These are phyloP conservation scores for Hanseniaspora meyeri DNA, from an alignment of 805 yeast genomes.

Conservation along the genomic window DNA sequence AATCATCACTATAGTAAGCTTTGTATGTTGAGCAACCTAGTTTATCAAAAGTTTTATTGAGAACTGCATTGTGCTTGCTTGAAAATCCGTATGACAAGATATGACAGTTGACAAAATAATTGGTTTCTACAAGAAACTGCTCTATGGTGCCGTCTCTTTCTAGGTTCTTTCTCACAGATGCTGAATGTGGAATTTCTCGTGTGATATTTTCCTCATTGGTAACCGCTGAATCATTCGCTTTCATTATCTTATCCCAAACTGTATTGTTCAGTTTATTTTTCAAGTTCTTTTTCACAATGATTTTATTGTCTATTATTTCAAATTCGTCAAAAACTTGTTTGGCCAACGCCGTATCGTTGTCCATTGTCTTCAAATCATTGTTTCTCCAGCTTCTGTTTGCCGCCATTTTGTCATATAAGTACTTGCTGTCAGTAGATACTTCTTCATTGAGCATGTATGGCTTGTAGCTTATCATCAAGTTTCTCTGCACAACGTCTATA, in stretches of 20 bases:
- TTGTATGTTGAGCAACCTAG: slow-evolving; percentile 2
- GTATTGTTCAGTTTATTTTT: slow-evolving; percentile 7
- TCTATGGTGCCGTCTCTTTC: slow-evolving; percentile 1
- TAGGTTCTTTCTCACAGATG: neutral
- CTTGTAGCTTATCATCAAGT: slow-evolving; percentile 30
- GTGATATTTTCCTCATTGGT: neutral
- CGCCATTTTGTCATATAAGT: slow-evolving; percentile 18
- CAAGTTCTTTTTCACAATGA: slow-evolving; percentile 7
- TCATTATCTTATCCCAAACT: slow-evolving; percentile 12
- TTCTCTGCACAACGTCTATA: slow-evolving; percentile 30
- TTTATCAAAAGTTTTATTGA: slow-evolving; percentile 4
- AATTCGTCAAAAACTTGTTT: slow-evolving; percentile 12
- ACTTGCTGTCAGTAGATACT: slow-evolving; percentile 17
- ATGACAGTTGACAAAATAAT: slow-evolving; percentile 7
- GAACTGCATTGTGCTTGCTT: neutral
- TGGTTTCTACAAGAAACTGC: neutral
- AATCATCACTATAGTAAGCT: neutral
- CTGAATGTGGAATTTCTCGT: neutral
- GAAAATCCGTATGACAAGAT: slow-evolving; percentile 7
- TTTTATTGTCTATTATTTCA: slow-evolving; percentile 11
- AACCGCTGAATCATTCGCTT: neutral
- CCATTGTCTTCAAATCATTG: neutral
- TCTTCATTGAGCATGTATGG: slow-evolving; percentile 25
- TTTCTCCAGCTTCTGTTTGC: slow-evolving; percentile 10
- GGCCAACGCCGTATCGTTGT: neutral